Base-by-base conservation (phyloP, 306 rosid species). In the Astragalus membranaceus region DNA sequence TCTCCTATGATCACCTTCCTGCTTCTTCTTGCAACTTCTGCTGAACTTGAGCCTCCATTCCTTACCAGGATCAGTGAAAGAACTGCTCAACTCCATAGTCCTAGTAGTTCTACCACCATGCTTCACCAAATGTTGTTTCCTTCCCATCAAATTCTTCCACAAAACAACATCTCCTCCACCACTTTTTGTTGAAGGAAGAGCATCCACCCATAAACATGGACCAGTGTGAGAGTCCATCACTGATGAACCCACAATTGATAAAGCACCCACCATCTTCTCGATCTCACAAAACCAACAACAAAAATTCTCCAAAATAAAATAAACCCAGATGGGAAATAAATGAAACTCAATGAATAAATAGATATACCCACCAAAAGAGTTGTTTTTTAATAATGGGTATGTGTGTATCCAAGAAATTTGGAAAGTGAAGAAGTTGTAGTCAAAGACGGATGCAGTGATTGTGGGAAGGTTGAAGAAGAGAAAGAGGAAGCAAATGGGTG, bases 121-220 rank as follows among this genome's bases (percentile, higher is more conserved):
- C 77, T 64, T 89, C 69, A 57, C 75, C 61, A 57, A 52, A 9
- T 63, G 84, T 79, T 63, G 84, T 79, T 79, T 88, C 81, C 52
- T 85, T 11, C 76, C 71, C 85, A 44, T 57, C 72, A 84, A 74
- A 77, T 26, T 86, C 83, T 75, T 89, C 26, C 79, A 76, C 80
- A 79, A 58, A 61, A 69, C 85, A 76, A 80, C 72, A 43, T 83
- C 91, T 39, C 91, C 96, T 15, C 85, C 80, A 69, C 84, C 81
- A 69, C 83, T 88, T 80, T 64, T 88, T 71, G 85, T 85, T 8
- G 94, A 62, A 33, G 94, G 86, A 50, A 90, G 72, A 15, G 90
- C 89, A 69, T 90, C 98, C 69, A 90, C 83, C 73, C 97, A 94
- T 81, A 93, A 77, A 80, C 96, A 88, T 3, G 97, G 96, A 11